Base-by-base conservation (phyloP, 1,284 basidiomycete genomes). In the Marasmius tenuissimus region DNA sequence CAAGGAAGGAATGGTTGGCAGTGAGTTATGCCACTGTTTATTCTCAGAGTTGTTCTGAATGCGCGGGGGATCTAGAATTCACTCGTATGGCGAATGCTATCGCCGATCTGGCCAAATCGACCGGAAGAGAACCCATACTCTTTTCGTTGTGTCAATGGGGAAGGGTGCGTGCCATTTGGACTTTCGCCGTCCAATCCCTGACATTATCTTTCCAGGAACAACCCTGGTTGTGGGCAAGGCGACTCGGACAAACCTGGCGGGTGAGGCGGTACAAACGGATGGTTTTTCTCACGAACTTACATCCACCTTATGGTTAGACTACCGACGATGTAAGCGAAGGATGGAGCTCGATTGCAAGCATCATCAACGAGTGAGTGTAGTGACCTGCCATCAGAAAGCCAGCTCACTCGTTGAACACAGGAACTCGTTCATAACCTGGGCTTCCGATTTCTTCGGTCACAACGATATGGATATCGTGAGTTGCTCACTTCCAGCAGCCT, bases 61-160 rank as follows among this genome's bases (percentile, higher is more conserved):
- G 14, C 18, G 10, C 18, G 12, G 12, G 11, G 6, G 3, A n/a
- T 54, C 11, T 61, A 84, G 82, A 81, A 65, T 84, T 79, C 65
- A 69, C 77, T 42, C 75, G 80, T 11, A 84, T 85, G 80, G 69
- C 81, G 7, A 72, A 79, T 64, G 82, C 82, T 3, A 78, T 85
- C 49, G 67, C 71, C 0, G 67, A 77, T 12, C 72, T 84, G 12
- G 72, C 78, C 1, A 70, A 76, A 58, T 70, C 67, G 14, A 73
- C 76, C 0, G 71, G 75, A 5, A 78, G 76, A 63, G 70, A 75
- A 0, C 80, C 81, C 0, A 71, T 85, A 10, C 65, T 84, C 9
- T 81, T 83, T 64, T 82, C 80, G 4, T 70, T 85, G 1, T 84
- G 82, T 64, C 72, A 85, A 68, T 84, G 82, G 82, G 82, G 83